Evolutionary conservation across 2,329 filamentous ascomycete genomes (phyloP), one percentile per base, ranked within the genome.

Genomic region (Arthrobotrys sinensis): DNA sequence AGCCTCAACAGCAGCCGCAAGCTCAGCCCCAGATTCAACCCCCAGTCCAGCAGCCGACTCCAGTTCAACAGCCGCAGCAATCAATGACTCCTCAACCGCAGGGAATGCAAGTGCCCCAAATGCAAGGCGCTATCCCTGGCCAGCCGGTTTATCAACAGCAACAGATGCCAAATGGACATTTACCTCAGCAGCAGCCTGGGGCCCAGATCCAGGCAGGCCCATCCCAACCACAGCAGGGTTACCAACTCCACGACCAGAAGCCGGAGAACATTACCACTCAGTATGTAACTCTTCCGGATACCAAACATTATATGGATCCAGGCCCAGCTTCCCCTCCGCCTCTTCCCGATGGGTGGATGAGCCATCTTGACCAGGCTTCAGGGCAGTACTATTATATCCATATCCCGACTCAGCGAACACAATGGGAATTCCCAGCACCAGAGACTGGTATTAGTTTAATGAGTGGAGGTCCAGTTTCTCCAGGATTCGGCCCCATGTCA

Each of bases 311-410:
- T 80, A 85, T 79, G 82, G 86, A 81, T 55, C 85, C 89, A 24
- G 89, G 91, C 0, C 93, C 93, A 34, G 90, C 91, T 28, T 97
- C 94, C 14, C 96, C 96, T 36, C 96, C 96, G 21, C 96, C 95
- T 1, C 88, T 99, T 14, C 96, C 96, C 4, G 96, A 99, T 85
- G 96, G 96, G 38, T 99, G 96, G 96, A 98, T 99, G 82, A 93
- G 96, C 19, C 96, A 98, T 84, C 88, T 98, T 3, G 96, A 99
- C 83, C 92, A 93, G 81, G 97, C 92, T 83, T 98, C 95, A 1
- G 96, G 96, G 0, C 95, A 98, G 83, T 99, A 98, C 85, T 99
- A 99, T 84, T 99, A 99, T 83, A 99, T 99, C 76, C 96, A 99
- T 84, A 88, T 99, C 34, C 92, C 94, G 0, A 94, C 93, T 0